Conservation (phyloP, 306 rosid genomes). For the Rosa rugosa region DNA sequence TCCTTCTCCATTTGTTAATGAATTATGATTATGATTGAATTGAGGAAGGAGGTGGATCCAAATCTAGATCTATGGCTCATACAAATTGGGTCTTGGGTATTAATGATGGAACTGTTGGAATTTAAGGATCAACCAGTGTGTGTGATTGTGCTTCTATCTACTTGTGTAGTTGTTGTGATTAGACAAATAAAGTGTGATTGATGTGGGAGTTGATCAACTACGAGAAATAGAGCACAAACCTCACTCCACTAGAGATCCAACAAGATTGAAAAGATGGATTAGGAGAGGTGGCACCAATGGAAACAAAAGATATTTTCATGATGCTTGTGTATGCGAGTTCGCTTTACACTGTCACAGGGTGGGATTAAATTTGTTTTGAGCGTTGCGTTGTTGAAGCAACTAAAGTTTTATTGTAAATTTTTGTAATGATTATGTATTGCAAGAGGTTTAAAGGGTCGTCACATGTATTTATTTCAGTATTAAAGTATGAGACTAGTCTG, state of each 20-base stretch:
- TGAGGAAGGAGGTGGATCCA: not conserved
- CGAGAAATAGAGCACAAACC: not conserved
- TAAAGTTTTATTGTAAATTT: too few species aligned
- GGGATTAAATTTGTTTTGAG: too few species aligned
- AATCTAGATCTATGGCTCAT: conserved; percentile 12
- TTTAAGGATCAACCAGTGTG: not conserved
- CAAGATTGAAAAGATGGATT: not conserved
- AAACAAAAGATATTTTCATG: not conserved
- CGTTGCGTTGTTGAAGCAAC: not conserved
- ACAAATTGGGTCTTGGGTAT: not conserved
- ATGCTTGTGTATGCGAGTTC: not conserved
- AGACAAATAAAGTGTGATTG: conserved; percentile 11
- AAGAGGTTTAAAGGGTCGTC: too few species aligned
- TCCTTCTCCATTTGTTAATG: not conserved
- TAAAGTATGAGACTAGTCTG: not conserved
- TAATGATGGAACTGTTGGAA: not conserved
- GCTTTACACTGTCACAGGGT: too few species aligned
- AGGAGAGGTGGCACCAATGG: not conserved
- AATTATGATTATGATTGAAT: not conserved
- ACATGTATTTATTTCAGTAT: not conserved
- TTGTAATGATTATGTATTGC: not conserved
- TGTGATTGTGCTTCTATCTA: not conserved
- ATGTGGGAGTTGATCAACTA: conserved; percentile 10
- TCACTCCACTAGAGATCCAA: not conserved
- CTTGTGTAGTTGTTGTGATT: conserved; percentile 3